Conservation (phyloP, 805 yeast species). For the Lipomyces spencermartinsiae region DNA sequence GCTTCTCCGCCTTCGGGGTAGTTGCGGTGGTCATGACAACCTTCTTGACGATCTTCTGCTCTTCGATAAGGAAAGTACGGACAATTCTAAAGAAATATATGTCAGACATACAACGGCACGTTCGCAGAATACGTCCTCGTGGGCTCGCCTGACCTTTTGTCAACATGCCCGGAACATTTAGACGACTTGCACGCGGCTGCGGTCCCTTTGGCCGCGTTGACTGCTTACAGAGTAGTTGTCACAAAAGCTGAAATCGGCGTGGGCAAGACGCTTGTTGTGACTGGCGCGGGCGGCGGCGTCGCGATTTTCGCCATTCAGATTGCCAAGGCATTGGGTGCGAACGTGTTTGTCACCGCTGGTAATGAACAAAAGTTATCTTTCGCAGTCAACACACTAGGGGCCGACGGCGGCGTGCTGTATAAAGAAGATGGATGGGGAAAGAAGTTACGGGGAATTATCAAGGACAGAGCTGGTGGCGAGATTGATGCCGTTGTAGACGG, state of each 20-base stretch:
- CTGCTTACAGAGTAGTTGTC: slow-evolving; percentile 39
- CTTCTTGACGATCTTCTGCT: slow-evolving; percentile 99
- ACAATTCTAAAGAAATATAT: slow-evolving; percentile 75
- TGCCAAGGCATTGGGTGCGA: slow-evolving; percentile 45
- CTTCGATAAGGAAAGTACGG: slow-evolving; percentile 99
- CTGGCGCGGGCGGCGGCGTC: slow-evolving; percentile 68
- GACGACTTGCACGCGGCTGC: slow-evolving; percentile 37
- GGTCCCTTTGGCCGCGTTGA: slow-evolving; percentile 39
- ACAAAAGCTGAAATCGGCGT: slow-evolving; percentile 24
- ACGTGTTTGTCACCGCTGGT: slow-evolving; percentile 38
- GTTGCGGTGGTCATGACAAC: slow-evolving; percentile 96
- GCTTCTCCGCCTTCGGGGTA: slow-evolving; percentile 69
- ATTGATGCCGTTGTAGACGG: slow-evolving; percentile 39
- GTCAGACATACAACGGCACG: slow-evolving; percentile 32
- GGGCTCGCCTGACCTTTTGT: slow-evolving; percentile 18
- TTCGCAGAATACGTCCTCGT: slow-evolving; percentile 31
- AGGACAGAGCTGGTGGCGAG: slow-evolving; percentile 13
- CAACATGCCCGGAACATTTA: slow-evolving; percentile 30
- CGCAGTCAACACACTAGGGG: slow-evolving; percentile 30
- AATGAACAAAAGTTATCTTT: slow-evolving; percentile 31
- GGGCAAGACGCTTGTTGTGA: slow-evolving; percentile 31
- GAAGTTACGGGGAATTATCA: slow-evolving; percentile 3
- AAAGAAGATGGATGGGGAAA: slow-evolving; percentile 30
- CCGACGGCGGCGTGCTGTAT: slow-evolving; percentile 35
- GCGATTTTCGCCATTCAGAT: slow-evolving; percentile 54